A percentile compares a stretch with the other conserved stretches of the same genome.
phyloP scores from a whole-genome alignment of 352 stramenopile species.

The Elongisporangium prolatum region DNA sequence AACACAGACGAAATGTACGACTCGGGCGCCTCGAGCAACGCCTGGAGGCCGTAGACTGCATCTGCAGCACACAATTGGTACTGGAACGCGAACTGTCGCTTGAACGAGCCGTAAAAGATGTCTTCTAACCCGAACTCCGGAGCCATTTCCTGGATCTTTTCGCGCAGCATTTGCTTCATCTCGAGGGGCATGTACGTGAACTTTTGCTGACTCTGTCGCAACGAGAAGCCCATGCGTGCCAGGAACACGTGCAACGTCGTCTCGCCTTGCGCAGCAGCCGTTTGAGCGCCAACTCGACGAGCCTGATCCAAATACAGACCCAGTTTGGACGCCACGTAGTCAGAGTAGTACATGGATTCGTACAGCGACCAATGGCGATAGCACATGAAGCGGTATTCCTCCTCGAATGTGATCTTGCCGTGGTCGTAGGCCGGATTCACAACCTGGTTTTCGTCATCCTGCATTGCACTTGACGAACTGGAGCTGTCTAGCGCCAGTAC shows the following conservation, averaged over 20 bases:
- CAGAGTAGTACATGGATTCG: constrained; percentile 94
- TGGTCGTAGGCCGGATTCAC: constrained; percentile 62
- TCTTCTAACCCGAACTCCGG: constrained; percentile 95
- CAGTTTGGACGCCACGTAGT: constrained; percentile 92
- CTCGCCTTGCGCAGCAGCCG: constrained; percentile 47
- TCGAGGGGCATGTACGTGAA: constrained; percentile 93
- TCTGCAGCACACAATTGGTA: constrained; percentile 94
- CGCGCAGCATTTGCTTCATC: constrained; percentile 89
- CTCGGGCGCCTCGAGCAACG: constrained; percentile 89
- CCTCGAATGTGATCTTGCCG: constrained; percentile 85
- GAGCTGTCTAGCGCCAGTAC: constrained; percentile 58
- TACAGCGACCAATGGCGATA: constrained; percentile 94
- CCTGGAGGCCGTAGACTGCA: constrained; percentile 92
- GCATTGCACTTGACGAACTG: neutral
- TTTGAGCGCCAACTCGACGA: constrained; percentile 56
- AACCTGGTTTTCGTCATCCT: constrained; percentile 9
- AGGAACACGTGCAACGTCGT: constrained; percentile 90
- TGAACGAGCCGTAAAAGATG: constrained; percentile 96
- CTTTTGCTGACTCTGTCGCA: constrained; percentile 95
- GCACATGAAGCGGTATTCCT: constrained; percentile 96
- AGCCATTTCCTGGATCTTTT: constrained; percentile 90
- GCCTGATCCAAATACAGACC: constrained; percentile 68
- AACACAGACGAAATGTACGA: constrained; percentile 64
- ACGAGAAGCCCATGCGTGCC: constrained; percentile 96
- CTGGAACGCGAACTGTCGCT: constrained; percentile 92